Conservation (phyloP, 2,329 filamentous ascomycete species). For the Tolypocladium nubicola region DNA sequence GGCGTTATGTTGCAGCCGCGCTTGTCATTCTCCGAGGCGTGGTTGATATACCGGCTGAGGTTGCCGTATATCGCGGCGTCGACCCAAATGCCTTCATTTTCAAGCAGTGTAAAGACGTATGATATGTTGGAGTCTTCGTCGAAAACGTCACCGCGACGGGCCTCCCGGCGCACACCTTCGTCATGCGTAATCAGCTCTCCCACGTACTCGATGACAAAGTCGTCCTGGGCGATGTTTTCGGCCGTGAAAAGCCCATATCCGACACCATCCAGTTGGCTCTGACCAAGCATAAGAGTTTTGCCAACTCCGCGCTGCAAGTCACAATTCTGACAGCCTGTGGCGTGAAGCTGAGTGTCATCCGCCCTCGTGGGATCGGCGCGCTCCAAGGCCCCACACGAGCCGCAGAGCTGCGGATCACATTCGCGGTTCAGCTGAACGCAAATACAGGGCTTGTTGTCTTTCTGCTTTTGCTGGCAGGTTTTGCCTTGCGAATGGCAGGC, state of each 20-base stretch:
- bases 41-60: slow-evolving; percentile 75
- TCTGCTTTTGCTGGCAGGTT: slow-evolving; percentile 44
- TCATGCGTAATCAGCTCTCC: slow-evolving; percentile 65
- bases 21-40: slow-evolving; percentile 44
- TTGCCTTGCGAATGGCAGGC: slow-evolving; percentile 52
- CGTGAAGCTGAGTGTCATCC: slow-evolving; percentile 44
- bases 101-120: slow-evolving; percentile 52
- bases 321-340: slow-evolving; percentile 60
- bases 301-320: slow-evolving; percentile 56
- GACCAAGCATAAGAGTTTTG: slow-evolving; percentile 57
- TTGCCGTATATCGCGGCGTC: slow-evolving; percentile 72
- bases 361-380: slow-evolving; percentile 60
- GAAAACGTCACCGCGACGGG: slow-evolving; percentile 47
- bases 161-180: slow-evolving; percentile 59
- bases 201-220: slow-evolving; percentile 74
- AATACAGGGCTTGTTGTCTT: slow-evolving; percentile 50
- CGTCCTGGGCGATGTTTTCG: slow-evolving; percentile 53
- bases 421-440: slow-evolving; percentile 66
- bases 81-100: slow-evolving; percentile 54
- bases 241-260: slow-evolving; percentile 69
- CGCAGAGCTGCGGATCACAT: slow-evolving; percentile 69
- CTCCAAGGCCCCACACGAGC: slow-evolving; percentile 56
- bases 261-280: slow-evolving; percentile 55
- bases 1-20: slow-evolving; percentile 51
- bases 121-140: slow-evolving; percentile 50